These are phyloP conservation scores for Aspergillus incahuasiensis DNA, from an alignment of 495 filamentous ascomycete genomes.

Conservation along the genomic window DNA sequence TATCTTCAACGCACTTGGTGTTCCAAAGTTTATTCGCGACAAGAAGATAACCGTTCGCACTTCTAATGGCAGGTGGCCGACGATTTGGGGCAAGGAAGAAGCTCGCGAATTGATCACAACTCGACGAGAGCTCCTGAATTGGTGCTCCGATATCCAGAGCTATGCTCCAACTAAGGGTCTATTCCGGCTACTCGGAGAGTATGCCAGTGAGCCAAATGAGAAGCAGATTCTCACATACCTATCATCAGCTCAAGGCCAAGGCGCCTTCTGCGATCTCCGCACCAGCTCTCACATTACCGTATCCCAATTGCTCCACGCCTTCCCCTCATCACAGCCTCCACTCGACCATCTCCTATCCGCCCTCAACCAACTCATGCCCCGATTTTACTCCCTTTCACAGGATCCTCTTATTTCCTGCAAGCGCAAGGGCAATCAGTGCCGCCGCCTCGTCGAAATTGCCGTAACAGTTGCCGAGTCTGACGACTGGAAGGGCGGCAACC, in stretches of 20 bases:
- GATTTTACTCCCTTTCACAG: conserved; percentile 96
- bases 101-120: conserved; percentile 80
- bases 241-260: conserved; percentile 85
- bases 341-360: conserved; percentile 75
- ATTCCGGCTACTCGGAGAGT: conserved; percentile 80
- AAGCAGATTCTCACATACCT: conserved; percentile 83
- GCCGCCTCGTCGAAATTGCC: conserved; percentile 87
- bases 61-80: conserved; percentile 82
- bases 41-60: conserved; percentile 76
- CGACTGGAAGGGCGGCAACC: conserved; percentile 67
- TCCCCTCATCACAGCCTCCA: conserved; percentile 85
- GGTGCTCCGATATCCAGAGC: conserved; percentile 92
- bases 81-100: conserved; percentile 94
- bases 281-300: conserved; percentile 82
- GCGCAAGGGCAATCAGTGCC: conserved; percentile 60
- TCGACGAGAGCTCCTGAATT: conserved; percentile 82
- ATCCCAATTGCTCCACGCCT: conserved; percentile 80
- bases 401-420: conserved; percentile 82
- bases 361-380: conserved; percentile 84
- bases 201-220: conserved; percentile 73
- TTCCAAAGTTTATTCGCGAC: conserved; percentile 74
- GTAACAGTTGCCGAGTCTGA: conserved; percentile 85
- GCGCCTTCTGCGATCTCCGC: conserved; percentile 90
- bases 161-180: conserved; percentile 86
- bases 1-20: conserved; percentile 70